Evolutionary conservation across 1,284 basidiomycete genomes (phyloP).

Genomic region (Testicularia cyperi): DNA sequence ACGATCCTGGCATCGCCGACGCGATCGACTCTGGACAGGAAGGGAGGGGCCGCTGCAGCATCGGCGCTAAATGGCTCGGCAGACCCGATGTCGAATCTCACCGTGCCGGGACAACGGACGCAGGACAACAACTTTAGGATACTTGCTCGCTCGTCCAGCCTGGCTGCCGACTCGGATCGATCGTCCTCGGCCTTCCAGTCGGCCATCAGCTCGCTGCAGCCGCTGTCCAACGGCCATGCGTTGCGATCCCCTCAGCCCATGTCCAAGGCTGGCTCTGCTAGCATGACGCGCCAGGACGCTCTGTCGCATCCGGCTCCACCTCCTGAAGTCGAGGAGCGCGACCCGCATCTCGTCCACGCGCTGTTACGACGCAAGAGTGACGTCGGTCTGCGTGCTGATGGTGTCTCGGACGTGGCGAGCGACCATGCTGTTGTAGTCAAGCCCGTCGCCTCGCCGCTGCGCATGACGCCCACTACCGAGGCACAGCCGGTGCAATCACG

Average conservation of each 20-base stretch:
- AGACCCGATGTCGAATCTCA: too few species aligned
- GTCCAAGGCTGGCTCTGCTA: slow-evolving; percentile 1
- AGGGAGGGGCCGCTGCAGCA: neutral
- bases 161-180: slow-evolving; percentile 19
- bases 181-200: slow-evolving; percentile 16
- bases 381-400: slow-evolving; percentile 8
- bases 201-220: slow-evolving; percentile 11
- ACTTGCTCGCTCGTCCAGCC: slow-evolving; percentile 19
- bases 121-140: slow-evolving; percentile 17
- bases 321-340: slow-evolving; percentile 32
- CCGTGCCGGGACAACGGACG: too few species aligned
- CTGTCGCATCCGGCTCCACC: slow-evolving; percentile 42
- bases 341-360: slow-evolving; percentile 38
- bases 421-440: slow-evolving; percentile 31
- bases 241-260: slow-evolving; percentile 23
- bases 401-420: slow-evolving; percentile 30
- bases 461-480: slow-evolving; percentile 9
- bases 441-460: slow-evolving; percentile 13
- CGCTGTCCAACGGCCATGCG: slow-evolving; percentile 9
- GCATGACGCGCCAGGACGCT: slow-evolving; percentile 34
- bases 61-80: slow-evolving; percentile 1
- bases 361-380: slow-evolving; percentile 43
- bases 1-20: too few species aligned
- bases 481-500: too few species aligned
- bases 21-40: too few species aligned